Evolutionary conservation across 441 rosid species (phyloP).

Genomic region (Flueggea neowawraea): DNA sequence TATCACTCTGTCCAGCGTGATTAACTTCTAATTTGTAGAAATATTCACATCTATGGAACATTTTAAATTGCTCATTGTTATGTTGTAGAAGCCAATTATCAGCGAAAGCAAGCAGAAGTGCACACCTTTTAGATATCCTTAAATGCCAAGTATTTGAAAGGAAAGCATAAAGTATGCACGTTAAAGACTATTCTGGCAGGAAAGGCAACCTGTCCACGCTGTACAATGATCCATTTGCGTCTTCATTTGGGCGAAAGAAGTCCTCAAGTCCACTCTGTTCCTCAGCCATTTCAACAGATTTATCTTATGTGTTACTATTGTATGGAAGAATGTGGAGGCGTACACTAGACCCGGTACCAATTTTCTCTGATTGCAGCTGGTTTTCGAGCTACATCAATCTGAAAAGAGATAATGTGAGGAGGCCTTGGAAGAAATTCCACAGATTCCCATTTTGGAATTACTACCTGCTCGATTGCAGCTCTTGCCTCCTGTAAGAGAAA

Average conservation of each 20-base stretch:
- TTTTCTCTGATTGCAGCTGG: conserved; percentile 77
- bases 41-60: too few relatives aligned
- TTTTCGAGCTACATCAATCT: conserved; percentile 87
- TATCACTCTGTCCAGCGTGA: too few relatives aligned
- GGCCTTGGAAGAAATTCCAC: conserved; percentile 96
- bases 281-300: conserved; percentile 21
- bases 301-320: conserved; percentile 40
- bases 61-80: too few relatives aligned
- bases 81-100: too few relatives aligned
- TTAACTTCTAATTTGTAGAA: too few relatives aligned
- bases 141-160: too few relatives aligned
- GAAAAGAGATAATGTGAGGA: conserved; percentile 76
- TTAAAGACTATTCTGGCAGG: conserved; percentile 48
- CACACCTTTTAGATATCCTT: too few relatives aligned
- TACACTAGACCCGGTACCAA: conserved; percentile 72
- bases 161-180: too few relatives aligned
- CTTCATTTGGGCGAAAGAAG: conserved; percentile 14
- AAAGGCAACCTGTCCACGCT: conserved; percentile 60
- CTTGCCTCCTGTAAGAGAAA: conserved; percentile 63
- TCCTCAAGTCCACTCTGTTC: conserved; percentile 16
- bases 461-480: conserved; percentile 89
- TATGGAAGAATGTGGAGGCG: conserved; percentile 89
- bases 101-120: too few relatives aligned
- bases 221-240: conserved; percentile 29
- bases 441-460: conserved; percentile 92